These are phyloP conservation scores for Cutaneotrichosporon mucoides DNA, from an alignment of 1,284 basidiomycete species.

Conservation along the genomic window DNA sequence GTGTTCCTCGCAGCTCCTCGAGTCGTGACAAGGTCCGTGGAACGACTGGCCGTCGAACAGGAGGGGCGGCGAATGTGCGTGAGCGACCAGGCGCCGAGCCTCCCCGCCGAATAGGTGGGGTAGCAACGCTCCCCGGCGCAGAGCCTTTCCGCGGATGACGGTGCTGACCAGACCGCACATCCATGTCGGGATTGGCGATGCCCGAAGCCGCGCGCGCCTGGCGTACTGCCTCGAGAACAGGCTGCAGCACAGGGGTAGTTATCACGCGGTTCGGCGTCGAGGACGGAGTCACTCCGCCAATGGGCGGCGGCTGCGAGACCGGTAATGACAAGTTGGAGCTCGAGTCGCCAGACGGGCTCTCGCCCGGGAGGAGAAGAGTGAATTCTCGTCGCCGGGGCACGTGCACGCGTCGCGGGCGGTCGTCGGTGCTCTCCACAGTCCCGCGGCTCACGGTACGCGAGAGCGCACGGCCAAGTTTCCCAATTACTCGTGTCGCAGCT, in stretches of 20 bases:
- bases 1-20: conserved; percentile 23
- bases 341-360: not conserved
- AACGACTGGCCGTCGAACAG: conserved; percentile 22
- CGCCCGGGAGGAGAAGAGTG: conserved; percentile 49
- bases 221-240: conserved; percentile 57
- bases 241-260: conserved; percentile 58
- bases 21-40: conserved; percentile 26
- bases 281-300: not conserved
- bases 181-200: not conserved
- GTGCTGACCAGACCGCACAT: not conserved
- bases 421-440: conserved; percentile 18
- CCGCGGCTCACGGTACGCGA: conserved; percentile 16
- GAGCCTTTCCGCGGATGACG: not conserved
- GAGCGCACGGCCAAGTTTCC: conserved; percentile 13
- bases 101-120: conserved; percentile 18
- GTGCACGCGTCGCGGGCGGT: conserved; percentile 35
- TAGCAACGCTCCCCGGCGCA: not conserved
- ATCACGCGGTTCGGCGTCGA: conserved; percentile 49
- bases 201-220: conserved; percentile 10
- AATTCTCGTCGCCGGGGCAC: conserved; percentile 56
- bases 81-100: conserved; percentile 27
- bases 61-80: conserved; percentile 26
- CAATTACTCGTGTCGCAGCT: conserved; percentile 4
- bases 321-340: not conserved
- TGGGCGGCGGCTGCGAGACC: not conserved